These are phyloP conservation scores for Scheffersomyces illinoinensis DNA, from an alignment of 1,139 yeast species.

Conservation along the genomic window DNA sequence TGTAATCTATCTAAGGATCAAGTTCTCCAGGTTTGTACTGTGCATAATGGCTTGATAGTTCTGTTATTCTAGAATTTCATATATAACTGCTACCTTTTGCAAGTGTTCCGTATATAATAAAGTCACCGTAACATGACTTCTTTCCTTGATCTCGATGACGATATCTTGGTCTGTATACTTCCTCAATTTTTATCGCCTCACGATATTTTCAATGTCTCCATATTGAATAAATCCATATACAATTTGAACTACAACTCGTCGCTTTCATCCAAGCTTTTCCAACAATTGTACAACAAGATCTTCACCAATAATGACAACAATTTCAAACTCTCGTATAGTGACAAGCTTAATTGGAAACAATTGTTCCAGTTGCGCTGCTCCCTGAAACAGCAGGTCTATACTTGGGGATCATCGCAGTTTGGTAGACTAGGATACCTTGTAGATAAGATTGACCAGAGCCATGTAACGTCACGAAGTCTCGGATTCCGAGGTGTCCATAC, in stretches of 20 bases:
- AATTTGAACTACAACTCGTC: slow-evolving; percentile 19
- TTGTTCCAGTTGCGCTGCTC: slow-evolving; percentile 45
- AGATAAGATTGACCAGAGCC: slow-evolving; percentile 27
- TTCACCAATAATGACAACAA: slow-evolving; percentile 41
- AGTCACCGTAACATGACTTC: not conserved
- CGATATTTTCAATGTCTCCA: slow-evolving; percentile 51
- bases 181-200: slow-evolving; percentile 39
- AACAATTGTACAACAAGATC: slow-evolving; percentile 50
- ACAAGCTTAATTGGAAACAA: slow-evolving; percentile 49
- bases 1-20: not conserved
- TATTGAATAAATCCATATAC: slow-evolving; percentile 39
- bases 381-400: slow-evolving; percentile 44
- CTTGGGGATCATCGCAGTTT: slow-evolving; percentile 62
- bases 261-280: slow-evolving; percentile 41
- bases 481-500: slow-evolving; percentile 32
- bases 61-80: not conserved
- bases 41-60: not conserved
- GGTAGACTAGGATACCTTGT: slow-evolving; percentile 60
- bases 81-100: not conserved
- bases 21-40: not conserved
- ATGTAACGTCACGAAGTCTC: slow-evolving; percentile 16
- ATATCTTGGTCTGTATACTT: slow-evolving; percentile 42
- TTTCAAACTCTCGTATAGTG: slow-evolving; percentile 20
- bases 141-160: slow-evolving; percentile 39
- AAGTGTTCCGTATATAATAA: not conserved